These are phyloP conservation scores for Aspergillus sergii DNA, from an alignment of 2,329 filamentous ascomycete genomes.

Conservation along the genomic window DNA sequence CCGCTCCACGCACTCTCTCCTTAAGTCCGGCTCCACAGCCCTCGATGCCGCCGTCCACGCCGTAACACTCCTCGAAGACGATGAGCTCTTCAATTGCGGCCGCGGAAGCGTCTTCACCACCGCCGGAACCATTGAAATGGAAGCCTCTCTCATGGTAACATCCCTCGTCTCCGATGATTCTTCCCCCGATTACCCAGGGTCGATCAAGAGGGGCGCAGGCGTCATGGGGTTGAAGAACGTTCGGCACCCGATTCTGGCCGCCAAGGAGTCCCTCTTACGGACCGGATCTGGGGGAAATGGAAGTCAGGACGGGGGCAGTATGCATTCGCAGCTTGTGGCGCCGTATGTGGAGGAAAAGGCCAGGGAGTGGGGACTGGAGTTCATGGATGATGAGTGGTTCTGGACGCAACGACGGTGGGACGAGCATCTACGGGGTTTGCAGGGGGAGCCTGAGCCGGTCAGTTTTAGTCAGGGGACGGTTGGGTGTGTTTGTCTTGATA, in stretches of 20 bases:
- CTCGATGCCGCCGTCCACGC: slow-evolving; percentile 76
- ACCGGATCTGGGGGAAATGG: slow-evolving; percentile 41
- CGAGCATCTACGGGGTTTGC: slow-evolving; percentile 68
- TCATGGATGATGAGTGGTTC: slow-evolving; percentile 72
- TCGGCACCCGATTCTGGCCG: slow-evolving; percentile 78
- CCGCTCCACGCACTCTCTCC: slow-evolving; percentile 45
- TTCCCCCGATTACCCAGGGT: slow-evolving; percentile 34
- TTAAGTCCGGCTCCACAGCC: slow-evolving; percentile 56
- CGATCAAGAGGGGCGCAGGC: slow-evolving; percentile 75
- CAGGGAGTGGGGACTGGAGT: slow-evolving; percentile 61
- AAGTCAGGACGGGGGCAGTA: slow-evolving; percentile 29
- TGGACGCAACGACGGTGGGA: slow-evolving; percentile 79
- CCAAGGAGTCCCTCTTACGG: slow-evolving; percentile 67
- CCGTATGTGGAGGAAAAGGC: slow-evolving; percentile 71
- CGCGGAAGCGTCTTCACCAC: slow-evolving; percentile 85
- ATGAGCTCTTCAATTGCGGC: slow-evolving; percentile 81
- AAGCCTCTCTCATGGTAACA: slow-evolving; percentile 85
- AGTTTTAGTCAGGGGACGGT: slow-evolving; percentile 78
- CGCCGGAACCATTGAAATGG: slow-evolving; percentile 80
- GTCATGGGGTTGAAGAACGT: slow-evolving; percentile 73
- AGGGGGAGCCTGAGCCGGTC: not conserved
- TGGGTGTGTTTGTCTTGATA: slow-evolving; percentile 79
- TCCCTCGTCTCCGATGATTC: slow-evolving; percentile 16
- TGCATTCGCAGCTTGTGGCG: slow-evolving; percentile 71
- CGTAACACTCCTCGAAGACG: slow-evolving; percentile 74